A percentile compares a stretch with the other conserved stretches of the same genome.
Evolutionary conservation across 108 stramenopile species (phyloP).

Genomic region (Conticribra weissflogii): DNA sequence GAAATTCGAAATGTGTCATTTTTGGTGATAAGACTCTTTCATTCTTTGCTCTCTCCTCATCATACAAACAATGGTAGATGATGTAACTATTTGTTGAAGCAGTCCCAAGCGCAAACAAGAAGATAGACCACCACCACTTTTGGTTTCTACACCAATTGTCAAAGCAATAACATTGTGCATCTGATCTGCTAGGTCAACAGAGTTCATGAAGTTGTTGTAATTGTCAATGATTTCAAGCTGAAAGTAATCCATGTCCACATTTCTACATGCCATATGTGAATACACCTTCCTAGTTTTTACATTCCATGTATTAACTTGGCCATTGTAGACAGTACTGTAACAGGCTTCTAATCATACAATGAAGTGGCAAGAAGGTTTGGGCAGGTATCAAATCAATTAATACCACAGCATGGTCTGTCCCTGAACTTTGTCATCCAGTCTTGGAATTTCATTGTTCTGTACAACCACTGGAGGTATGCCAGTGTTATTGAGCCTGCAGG

Average conservation of each 20-base stretch:
- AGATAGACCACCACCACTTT: conserved; percentile 51
- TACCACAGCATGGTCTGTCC: conserved; percentile 11
- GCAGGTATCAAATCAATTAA: background rate
- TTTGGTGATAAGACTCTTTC: conserved; percentile 16
- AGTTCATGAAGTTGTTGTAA: conserved; percentile 45
- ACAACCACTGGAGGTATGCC: background rate
- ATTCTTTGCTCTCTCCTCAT: conserved; percentile 1
- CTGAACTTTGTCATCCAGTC: background rate
- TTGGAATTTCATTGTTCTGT: conserved; percentile 3
- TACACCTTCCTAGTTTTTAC: too few relatives aligned
- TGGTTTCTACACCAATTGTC: conserved; percentile 26
- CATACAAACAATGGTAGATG: conserved; percentile 16
- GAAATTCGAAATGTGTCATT: too few relatives aligned
- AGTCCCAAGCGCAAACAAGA: conserved; percentile 30
- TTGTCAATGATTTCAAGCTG: conserved; percentile 24
- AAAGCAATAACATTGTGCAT: conserved; percentile 20
- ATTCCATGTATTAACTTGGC: conserved; percentile 1
- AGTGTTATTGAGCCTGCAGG: background rate
- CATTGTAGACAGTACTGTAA: conserved; percentile 29
- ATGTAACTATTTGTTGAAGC: conserved; percentile 22
- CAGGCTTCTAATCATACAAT: conserved; percentile 36
- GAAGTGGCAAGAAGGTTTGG: conserved; percentile 23
- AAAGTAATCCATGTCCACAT: too few relatives aligned
- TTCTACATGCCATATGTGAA: too few relatives aligned
- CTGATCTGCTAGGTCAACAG: conserved; percentile 32